A percentile compares a stretch with the other conserved stretches of the same genome.
phyloP scores from a whole-genome alignment of 1,284 basidiomycete species.

The Vanrija pseudolonga region DNA sequence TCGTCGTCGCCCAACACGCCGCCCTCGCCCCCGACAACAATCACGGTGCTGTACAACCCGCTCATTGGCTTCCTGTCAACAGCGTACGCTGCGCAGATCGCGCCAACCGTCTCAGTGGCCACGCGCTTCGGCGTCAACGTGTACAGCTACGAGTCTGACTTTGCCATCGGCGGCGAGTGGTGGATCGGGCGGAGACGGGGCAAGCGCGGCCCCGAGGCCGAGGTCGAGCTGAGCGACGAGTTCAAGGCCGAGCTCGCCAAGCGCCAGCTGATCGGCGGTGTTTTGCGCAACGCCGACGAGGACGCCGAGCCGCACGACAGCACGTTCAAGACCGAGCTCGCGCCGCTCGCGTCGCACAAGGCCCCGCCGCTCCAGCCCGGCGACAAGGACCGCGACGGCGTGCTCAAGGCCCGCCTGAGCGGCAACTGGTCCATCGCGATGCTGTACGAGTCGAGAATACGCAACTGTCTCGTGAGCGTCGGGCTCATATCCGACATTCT shows the following conservation, averaged over 20 bases:
- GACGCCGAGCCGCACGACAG: conserved; percentile 2
- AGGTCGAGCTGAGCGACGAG: conserved; percentile 12
- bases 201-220: neutral
- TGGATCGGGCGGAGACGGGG: conserved; percentile 63
- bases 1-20: conserved; percentile 53
- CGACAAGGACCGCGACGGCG: conserved; percentile 55
- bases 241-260: conserved; percentile 6
- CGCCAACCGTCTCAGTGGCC: conserved; percentile 78
- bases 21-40: conserved; percentile 74
- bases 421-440: conserved; percentile 83
- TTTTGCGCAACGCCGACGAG: conserved; percentile 8
- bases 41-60: conserved; percentile 91
- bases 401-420: conserved; percentile 82
- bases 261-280: conserved; percentile 8
- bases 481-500: conserved; percentile 84
- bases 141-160: conserved; percentile 93
- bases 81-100: conserved; percentile 85
- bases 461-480: conserved; percentile 81
- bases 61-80: conserved; percentile 91
- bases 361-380: neutral
- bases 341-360: neutral
- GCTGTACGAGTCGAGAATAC: conserved; percentile 90
- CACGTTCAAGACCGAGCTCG: conserved; percentile 3
- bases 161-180: conserved; percentile 92
- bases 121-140: conserved; percentile 95